Evolutionary conservation across 371 early-diverging fungal species (phyloP).

Genomic region (Syncephalastrum monosporum): DNA sequence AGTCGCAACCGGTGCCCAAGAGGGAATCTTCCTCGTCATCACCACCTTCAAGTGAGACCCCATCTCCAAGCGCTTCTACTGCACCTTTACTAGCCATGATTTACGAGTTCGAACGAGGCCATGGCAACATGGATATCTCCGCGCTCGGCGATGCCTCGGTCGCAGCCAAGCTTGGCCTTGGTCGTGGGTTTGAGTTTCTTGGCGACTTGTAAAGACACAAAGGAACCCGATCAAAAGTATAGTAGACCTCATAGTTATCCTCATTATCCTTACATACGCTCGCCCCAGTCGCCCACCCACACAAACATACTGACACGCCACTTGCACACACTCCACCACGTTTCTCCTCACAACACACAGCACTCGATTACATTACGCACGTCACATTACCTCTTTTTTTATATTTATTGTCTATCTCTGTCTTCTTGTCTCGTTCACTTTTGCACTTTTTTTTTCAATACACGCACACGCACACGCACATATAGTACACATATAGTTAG

Average conservation of each 20-base stretch:
- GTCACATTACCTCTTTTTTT: too few relatives aligned
- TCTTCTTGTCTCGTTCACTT: too few relatives aligned
- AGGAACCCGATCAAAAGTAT: not conserved
- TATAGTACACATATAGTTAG: too few relatives aligned
- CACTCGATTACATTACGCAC: too few relatives aligned
- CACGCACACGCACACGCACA: too few relatives aligned
- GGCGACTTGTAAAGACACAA: constrained; percentile 13
- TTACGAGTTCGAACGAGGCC: constrained; percentile 56
- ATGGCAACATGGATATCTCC: constrained; percentile 38
- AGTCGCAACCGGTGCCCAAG: not conserved
- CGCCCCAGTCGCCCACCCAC: not conserved
- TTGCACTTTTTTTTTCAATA: too few relatives aligned
- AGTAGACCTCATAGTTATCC: not conserved
- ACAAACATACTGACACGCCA: not conserved
- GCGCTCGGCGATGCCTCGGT: constrained; percentile 18
- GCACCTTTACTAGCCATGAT: constrained; percentile 46
- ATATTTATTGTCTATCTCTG: too few relatives aligned
- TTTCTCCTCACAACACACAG: too few relatives aligned
- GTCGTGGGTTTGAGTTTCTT: constrained; percentile 22
- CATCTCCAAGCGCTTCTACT: not conserved
- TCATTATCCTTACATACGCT: not conserved
- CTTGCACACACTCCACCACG: too few relatives aligned
- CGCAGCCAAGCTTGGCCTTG: constrained; percentile 17
- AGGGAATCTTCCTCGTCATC: not conserved
- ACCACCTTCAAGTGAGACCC: not conserved